Evolutionary conservation across 345 rosid genomes (phyloP).

Genomic region (Leavenworthia alabamica): DNA sequence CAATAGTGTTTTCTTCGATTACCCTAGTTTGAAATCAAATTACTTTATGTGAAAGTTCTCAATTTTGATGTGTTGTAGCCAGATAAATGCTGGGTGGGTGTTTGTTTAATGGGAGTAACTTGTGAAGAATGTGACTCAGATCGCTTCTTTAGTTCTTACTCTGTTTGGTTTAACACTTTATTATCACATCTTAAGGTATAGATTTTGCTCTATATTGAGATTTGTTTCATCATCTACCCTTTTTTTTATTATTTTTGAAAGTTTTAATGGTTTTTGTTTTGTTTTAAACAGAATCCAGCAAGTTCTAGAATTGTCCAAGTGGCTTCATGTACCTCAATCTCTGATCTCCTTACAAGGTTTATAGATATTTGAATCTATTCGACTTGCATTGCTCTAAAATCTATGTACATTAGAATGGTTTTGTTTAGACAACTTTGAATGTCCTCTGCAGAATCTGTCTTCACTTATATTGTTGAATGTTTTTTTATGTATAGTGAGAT

Average conservation of each 20-base stretch:
- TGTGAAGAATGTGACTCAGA: constrained; percentile 63
- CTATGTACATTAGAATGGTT: not conserved
- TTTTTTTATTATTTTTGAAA: not conserved
- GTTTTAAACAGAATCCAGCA: constrained; percentile 45
- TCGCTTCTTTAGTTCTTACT: constrained; percentile 57
- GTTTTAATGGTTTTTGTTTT: constrained; percentile 2
- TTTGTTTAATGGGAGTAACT: constrained; percentile 67
- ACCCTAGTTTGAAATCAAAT: not conserved
- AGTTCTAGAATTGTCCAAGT: constrained; percentile 71
- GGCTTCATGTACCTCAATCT: constrained; percentile 62
- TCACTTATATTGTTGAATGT: not conserved
- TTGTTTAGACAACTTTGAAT: not conserved
- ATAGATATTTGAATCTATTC: not conserved
- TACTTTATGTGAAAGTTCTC: not conserved
- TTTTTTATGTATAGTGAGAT: not conserved
- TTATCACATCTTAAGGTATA: constrained; percentile 54
- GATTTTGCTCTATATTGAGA: not conserved
- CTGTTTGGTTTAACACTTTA: constrained; percentile 60
- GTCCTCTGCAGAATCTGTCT: not conserved
- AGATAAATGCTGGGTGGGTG: constrained; percentile 81
- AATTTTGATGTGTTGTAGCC: constrained; percentile 37
- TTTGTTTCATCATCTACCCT: constrained; percentile 4
- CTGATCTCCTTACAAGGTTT: constrained; percentile 73
- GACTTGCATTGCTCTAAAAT: not conserved
- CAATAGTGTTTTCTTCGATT: not conserved